phyloP scores from a whole-genome alignment of 306 rosid species.

The Hippophae gyantsensis region DNA sequence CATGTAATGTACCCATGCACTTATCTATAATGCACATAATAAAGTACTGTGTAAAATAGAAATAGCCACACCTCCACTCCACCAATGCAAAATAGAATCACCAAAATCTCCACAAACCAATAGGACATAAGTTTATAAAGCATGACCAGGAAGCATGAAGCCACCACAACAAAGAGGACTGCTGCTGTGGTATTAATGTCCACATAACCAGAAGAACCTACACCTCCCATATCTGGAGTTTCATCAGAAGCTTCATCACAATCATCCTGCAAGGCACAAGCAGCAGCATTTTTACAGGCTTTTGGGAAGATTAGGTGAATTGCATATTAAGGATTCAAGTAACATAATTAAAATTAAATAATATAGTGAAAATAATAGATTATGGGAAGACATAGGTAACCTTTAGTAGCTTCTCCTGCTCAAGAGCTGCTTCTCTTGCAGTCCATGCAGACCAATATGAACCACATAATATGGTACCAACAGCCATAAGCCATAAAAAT shows the following conservation, averaged over 20 bases:
- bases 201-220: slow-evolving; percentile 59
- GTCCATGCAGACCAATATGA: slow-evolving; percentile 99
- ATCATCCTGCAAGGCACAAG: slow-evolving; percentile 51
- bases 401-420: slow-evolving; percentile 82
- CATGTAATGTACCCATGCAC: neutral
- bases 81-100: slow-evolving; percentile 88
- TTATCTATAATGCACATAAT: neutral
- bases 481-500: slow-evolving; percentile 98
- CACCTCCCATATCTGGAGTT: slow-evolving; percentile 35
- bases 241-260: slow-evolving; percentile 71
- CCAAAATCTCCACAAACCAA: slow-evolving; percentile 85
- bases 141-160: slow-evolving; percentile 91
- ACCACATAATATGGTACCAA: slow-evolving; percentile 83
- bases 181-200: slow-evolving; percentile 81
- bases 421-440: slow-evolving; percentile 80
- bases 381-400: slow-evolving; percentile 28
- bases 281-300: slow-evolving; percentile 14
- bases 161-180: slow-evolving; percentile 73
- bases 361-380: slow-evolving; percentile 6
- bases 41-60: slow-evolving; percentile 12
- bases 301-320: slow-evolving; percentile 8
- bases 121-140: slow-evolving; percentile 85
- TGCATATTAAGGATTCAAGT: slow-evolving; percentile 9
- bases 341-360: slow-evolving; percentile 9
- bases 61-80: slow-evolving; percentile 70